A percentile compares a stretch with the other conserved stretches of the same genome.
phyloP scores from a whole-genome alignment of 768 basidiomycete genomes.

The Kwoniella sp. region DNA sequence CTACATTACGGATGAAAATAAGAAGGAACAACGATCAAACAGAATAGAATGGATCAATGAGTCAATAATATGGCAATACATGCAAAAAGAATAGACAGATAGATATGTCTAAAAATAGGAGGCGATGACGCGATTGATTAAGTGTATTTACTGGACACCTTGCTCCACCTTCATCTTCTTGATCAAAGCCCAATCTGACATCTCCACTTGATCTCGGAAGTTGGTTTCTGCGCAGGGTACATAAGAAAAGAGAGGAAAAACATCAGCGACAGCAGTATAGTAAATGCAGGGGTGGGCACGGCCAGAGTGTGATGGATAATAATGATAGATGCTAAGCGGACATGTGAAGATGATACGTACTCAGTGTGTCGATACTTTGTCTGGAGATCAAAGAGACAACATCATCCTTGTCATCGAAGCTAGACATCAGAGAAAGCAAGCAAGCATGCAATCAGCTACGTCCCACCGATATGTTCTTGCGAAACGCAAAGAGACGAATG shows the following conservation, averaged over 20 bases:
- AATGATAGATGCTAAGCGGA: not conserved
- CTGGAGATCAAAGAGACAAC: slow-evolving; percentile 85
- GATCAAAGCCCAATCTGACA: slow-evolving; percentile 91
- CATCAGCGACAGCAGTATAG: slow-evolving; percentile 6
- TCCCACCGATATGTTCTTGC: too few relatives aligned
- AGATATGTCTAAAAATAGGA: too few relatives aligned
- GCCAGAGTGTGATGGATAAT: not conserved
- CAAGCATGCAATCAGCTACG: not conserved
- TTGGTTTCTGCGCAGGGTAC: slow-evolving; percentile 62
- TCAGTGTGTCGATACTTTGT: slow-evolving; percentile 91
- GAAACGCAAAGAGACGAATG: too few relatives aligned
- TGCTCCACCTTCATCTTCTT: slow-evolving; percentile 59
- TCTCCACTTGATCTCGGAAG: slow-evolving; percentile 84
- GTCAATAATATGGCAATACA: too few relatives aligned
- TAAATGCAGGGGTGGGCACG: not conserved
- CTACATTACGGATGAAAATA: too few relatives aligned
- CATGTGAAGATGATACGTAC: slow-evolving; percentile 59
- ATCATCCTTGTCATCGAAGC: slow-evolving; percentile 80
- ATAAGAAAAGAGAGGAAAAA: not conserved
- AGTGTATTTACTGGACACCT: slow-evolving; percentile 38
- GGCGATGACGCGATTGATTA: too few relatives aligned
- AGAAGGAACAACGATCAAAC: too few relatives aligned
- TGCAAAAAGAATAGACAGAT: too few relatives aligned
- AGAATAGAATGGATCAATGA: too few relatives aligned
- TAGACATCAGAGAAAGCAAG: not conserved